Evolutionary conservation across 2,329 filamentous ascomycete species (phyloP).

Genomic region (Cordyceps cateniannulata): DNA sequence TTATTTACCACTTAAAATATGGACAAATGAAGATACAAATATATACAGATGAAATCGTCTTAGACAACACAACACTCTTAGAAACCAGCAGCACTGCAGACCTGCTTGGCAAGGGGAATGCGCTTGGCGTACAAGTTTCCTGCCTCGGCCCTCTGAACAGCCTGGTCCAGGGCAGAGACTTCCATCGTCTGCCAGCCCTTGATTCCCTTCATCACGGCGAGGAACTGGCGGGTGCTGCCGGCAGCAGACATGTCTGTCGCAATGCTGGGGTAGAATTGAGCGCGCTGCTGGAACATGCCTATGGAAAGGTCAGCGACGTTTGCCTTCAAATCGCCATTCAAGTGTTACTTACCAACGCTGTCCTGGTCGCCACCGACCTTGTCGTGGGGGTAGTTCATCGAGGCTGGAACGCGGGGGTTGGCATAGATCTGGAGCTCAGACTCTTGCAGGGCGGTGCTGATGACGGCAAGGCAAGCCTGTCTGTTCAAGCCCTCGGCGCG

Average conservation of each 20-base stretch:
- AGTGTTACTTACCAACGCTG: constrained; percentile 5
- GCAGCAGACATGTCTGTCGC: constrained; percentile 1
- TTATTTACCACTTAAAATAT: neutral
- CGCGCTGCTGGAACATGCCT: constrained; percentile 11
- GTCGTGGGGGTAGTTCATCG: constrained; percentile 8
- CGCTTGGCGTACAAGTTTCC: constrained; percentile 11
- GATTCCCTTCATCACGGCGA: constrained; percentile 3
- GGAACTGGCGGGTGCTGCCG: constrained; percentile 5
- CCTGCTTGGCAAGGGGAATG: constrained; percentile 2
- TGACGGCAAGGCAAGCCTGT: constrained; percentile 7
- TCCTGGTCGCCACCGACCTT: constrained; percentile 8
- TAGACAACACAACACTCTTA: neutral
- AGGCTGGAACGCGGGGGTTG: constrained; percentile 3
- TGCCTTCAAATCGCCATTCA: accelerated
- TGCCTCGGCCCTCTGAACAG: constrained; percentile 5
- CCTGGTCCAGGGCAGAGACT: neutral
- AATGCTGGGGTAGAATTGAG: neutral
- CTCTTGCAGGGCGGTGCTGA: constrained; percentile 7
- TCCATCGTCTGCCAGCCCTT: constrained; percentile 7
- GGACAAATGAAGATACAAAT: neutral
- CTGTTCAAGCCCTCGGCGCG: neutral
- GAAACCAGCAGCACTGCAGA: constrained; percentile 10
- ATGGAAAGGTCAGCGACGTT: neutral
- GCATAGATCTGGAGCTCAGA: constrained; percentile 7
- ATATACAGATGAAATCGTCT: neutral